These are phyloP conservation scores for Chenopodium berlandieri DNA, from an alignment of 148 eudicot species.

Conservation along the genomic window DNA sequence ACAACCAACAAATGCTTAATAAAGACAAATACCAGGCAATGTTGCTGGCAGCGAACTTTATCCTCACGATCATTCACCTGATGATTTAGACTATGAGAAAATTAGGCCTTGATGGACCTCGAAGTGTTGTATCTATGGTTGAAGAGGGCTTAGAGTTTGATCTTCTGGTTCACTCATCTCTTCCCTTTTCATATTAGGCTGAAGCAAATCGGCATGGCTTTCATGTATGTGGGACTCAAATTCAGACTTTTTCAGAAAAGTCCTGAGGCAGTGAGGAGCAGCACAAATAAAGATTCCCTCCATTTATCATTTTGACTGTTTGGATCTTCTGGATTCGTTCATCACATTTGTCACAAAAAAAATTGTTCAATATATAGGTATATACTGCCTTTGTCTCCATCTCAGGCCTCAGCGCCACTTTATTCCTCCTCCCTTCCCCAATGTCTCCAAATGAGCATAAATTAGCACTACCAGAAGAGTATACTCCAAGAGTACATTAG, in stretches of 20 bases:
- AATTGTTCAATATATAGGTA: neutral
- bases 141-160: too few species aligned
- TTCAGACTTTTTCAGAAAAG: slow-evolving; percentile 68
- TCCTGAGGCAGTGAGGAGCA: slow-evolving; percentile 87
- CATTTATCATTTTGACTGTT: slow-evolving; percentile 87
- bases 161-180: too few species aligned
- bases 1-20: neutral
- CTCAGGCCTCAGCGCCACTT: too few species aligned
- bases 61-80: too few species aligned
- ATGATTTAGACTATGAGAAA: too few species aligned
- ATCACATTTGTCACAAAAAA: slow-evolving; percentile 56
- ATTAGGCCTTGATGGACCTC: too few species aligned
- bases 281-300: slow-evolving; percentile 82
- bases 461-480: neutral
- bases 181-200: too few species aligned
- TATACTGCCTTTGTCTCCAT: neutral
- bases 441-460: neutral
- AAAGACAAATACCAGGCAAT: neutral
- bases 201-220: slow-evolving; percentile 54
- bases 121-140: too few species aligned
- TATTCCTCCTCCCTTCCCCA: neutral
- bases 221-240: slow-evolving; percentile 68
- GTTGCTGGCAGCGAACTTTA: too few species aligned
- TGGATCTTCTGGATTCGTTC: slow-evolving; percentile 95
- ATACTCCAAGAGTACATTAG: neutral